Conservation (phyloP, 208 protist genomes). For the Crithidia brevicula region DNA sequence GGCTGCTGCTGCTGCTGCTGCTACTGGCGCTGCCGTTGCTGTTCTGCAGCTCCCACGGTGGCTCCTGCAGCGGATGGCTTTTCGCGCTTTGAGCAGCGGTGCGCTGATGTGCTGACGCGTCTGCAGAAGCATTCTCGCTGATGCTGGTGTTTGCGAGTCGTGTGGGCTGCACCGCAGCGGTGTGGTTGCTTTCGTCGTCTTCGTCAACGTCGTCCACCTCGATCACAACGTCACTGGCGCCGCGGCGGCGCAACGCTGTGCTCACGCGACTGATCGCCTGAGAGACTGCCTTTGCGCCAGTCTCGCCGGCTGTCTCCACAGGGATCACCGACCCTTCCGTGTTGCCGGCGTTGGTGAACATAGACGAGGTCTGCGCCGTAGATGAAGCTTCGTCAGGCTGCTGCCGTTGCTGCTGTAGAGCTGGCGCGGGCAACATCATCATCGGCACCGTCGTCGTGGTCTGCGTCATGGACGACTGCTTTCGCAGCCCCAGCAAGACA, state of each 20-base stretch:
- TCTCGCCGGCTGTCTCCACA: neutral
- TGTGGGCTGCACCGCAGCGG: too few species aligned
- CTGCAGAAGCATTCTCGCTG: neutral
- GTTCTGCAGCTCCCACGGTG: neutral
- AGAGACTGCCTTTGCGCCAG: neutral
- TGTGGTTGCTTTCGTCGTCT: neutral
- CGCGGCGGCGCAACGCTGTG: neutral
- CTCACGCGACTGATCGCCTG: neutral
- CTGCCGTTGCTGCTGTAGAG: slow-evolving; percentile 10
- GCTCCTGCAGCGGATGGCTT: neutral
- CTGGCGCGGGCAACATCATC: slow-evolving; percentile 13
- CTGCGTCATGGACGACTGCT: slow-evolving; percentile 14
- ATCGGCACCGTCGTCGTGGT: slow-evolving; percentile 28
- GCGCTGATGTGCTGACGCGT: neutral
- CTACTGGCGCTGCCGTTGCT: neutral
- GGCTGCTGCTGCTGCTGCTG: neutral
- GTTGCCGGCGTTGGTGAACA: neutral
- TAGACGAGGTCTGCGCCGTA: too few species aligned
- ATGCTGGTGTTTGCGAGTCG: too few species aligned
- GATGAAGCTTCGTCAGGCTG: too few species aligned
- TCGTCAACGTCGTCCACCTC: neutral
- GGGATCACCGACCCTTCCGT: neutral
- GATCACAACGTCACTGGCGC: slow-evolving; percentile 7
- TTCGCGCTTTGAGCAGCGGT: neutral
- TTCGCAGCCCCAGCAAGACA: slow-evolving; percentile 26